Evolutionary conservation across 1,139 yeast genomes (phyloP).

Genomic region (Casaregolazyma lundiana): DNA sequence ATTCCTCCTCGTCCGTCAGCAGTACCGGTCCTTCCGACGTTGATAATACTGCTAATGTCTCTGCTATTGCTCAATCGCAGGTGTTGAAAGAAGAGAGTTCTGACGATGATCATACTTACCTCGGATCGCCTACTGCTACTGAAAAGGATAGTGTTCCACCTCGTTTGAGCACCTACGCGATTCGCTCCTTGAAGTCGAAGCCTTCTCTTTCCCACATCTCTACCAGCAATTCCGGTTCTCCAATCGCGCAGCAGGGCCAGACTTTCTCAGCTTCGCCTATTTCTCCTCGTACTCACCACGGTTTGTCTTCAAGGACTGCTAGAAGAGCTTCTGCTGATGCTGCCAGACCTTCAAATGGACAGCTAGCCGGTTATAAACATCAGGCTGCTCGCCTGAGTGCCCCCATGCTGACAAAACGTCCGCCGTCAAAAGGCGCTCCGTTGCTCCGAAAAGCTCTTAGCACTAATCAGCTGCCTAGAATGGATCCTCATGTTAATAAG

Average conservation of each 20-base stretch:
- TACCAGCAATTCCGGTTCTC: constrained; percentile 1
- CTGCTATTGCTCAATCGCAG: background rate
- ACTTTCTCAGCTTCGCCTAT: constrained; percentile 2
- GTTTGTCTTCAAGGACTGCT: background rate
- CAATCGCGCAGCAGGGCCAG: constrained; percentile 1
- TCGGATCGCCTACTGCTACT: constrained; percentile 1
- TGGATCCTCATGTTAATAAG: constrained; percentile 1
- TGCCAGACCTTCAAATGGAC: background rate
- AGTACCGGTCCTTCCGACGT: constrained; percentile 6
- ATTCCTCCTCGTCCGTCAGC: constrained; percentile 11
- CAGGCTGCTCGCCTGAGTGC: constrained; percentile 3
- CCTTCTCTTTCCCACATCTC: constrained; percentile 14
- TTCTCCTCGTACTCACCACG: background rate
- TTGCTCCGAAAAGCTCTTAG: constrained; percentile 19
- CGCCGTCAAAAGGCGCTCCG: constrained; percentile 12
- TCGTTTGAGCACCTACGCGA: constrained; percentile 23
- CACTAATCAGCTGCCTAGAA: constrained; percentile 16
- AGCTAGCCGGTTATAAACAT: background rate
- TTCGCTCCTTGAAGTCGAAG: constrained; percentile 20
- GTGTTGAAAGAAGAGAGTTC: constrained; percentile 3
- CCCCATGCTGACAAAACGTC: constrained; percentile 3
- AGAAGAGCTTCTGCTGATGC: constrained; percentile 12
- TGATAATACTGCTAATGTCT: constrained; percentile 5
- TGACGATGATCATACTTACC: constrained; percentile 5
- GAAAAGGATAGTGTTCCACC: background rate